These are phyloP conservation scores for Globisporangium carolinianum DNA, from an alignment of 352 stramenopile species.

Conservation along the genomic window DNA sequence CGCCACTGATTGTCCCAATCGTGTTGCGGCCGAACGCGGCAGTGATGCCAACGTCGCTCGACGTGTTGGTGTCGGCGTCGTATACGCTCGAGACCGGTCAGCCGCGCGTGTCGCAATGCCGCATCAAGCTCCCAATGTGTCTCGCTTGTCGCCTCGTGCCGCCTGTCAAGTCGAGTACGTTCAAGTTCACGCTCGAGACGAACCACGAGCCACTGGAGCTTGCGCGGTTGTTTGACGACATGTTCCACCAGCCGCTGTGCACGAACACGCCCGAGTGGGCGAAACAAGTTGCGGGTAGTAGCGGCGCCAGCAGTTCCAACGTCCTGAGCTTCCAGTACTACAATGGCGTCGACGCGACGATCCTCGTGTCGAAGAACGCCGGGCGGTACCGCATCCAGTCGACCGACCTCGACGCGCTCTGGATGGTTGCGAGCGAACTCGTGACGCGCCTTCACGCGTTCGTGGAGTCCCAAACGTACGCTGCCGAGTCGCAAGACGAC, in stretches of 20 bases:
- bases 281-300: slow-evolving; percentile 50
- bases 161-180: slow-evolving; percentile 71
- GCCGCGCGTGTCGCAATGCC: slow-evolving; percentile 55
- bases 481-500: slow-evolving; percentile 10
- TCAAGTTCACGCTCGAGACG: slow-evolving; percentile 87
- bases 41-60: slow-evolving; percentile 61
- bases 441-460: slow-evolving; percentile 46
- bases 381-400: slow-evolving; percentile 86
- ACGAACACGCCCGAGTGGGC: slow-evolving; percentile 45
- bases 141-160: slow-evolving; percentile 64
- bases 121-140: slow-evolving; percentile 67
- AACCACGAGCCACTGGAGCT: slow-evolving; percentile 76
- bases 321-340: slow-evolving; percentile 88
- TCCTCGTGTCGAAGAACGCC: slow-evolving; percentile 88
- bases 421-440: slow-evolving; percentile 76
- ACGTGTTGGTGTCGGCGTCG: slow-evolving; percentile 53
- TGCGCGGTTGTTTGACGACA: slow-evolving; percentile 76
- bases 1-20: slow-evolving; percentile 56
- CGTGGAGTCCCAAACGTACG: slow-evolving; percentile 20
- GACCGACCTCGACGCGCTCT: slow-evolving; percentile 73
- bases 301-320: slow-evolving; percentile 34
- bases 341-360: slow-evolving; percentile 76
- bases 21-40: slow-evolving; percentile 35
- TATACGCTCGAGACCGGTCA: slow-evolving; percentile 72
- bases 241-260: slow-evolving; percentile 73